A percentile compares a stretch with the other conserved stretches of the same genome.
Conservation (phyloP, 1,139 yeast species). For the Candida sp. region DNA sequence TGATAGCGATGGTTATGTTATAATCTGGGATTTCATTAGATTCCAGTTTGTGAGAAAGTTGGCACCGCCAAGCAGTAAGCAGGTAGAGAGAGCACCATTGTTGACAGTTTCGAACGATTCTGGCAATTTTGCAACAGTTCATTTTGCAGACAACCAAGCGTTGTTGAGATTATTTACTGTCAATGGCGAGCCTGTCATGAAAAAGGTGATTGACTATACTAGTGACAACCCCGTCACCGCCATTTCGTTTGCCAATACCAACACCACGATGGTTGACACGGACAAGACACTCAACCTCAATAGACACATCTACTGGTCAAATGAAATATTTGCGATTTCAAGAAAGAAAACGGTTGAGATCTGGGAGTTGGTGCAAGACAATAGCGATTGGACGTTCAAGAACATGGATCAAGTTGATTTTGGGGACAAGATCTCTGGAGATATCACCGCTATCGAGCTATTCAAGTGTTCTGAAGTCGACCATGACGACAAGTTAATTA, state of each 20-base stretch:
- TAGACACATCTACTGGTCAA: slow-evolving; percentile 43
- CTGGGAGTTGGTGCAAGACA: slow-evolving; percentile 27
- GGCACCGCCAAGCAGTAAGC: slow-evolving; percentile 12
- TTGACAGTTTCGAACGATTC: slow-evolving; percentile 57
- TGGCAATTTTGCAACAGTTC: slow-evolving; percentile 53
- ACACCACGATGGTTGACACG: slow-evolving; percentile 30
- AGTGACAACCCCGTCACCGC: slow-evolving; percentile 18
- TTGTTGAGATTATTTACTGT: slow-evolving; percentile 47
- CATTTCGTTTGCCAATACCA: slow-evolving; percentile 37
- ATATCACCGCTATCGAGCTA: slow-evolving; percentile 31
- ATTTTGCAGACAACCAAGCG: slow-evolving; percentile 18
- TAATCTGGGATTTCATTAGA: slow-evolving; percentile 63
- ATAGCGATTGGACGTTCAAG: slow-evolving; percentile 26
- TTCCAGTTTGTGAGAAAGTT: slow-evolving; percentile 52
- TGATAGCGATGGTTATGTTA: slow-evolving; percentile 53
- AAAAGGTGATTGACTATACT: slow-evolving; percentile 19
- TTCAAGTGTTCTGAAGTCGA: slow-evolving; percentile 37
- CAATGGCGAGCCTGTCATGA: slow-evolving; percentile 53
- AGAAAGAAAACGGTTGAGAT: slow-evolving; percentile 24
- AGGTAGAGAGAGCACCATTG: slow-evolving; percentile 18
- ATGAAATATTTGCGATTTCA: slow-evolving; percentile 36
- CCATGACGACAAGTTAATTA: slow-evolving; percentile 35
- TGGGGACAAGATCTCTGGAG: slow-evolving; percentile 15
- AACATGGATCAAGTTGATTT: slow-evolving; percentile 22
- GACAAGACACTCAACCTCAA: slow-evolving; percentile 24